Evolutionary conservation across 78 protist species (phyloP), one percentile per base, ranked within the genome.

Genomic region (Speleostelium caveatum): DNA sequence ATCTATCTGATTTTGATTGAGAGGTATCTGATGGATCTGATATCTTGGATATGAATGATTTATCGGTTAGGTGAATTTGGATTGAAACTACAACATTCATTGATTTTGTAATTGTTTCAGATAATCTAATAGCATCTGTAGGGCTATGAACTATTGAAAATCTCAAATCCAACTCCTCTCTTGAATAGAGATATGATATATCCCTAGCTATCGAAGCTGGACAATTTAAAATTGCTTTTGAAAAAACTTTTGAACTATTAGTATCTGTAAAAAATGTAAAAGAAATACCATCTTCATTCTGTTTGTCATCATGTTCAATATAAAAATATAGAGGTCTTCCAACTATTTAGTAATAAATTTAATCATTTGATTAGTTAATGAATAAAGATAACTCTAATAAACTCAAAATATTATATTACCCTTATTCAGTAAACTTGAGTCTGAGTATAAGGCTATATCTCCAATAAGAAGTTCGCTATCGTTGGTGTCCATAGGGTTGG

Each of bases 51-150:
- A 22, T 28, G 58, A 83, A 83, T 83, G 90, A 39, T 24, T 53
- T 33, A 10, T 39, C 35, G 16, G 17, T 83, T 60, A 83, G 36
- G 69, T 83, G 69, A 3, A 83, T 72, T 41, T 83, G 90, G 3
- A 83, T 59, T 41, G 90, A 55, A n/a, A 78, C 3, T 26, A 67
- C 22, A 8, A 35, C 53, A 45, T 45, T 45, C 10, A 10, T 10
- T 14, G 53, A 45, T 45, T 45, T 45, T 10, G 6, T 45, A 14
- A 14, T 10, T 14, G 6, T 14, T 14, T 45, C 53, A 45, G n/a
- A 14, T 45, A 45, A 45, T 14, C 10, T 45, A 6, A 45, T 14
- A 14, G 53, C n/a, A n/a, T n/a, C n/a, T n/a, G n/a, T n/a, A n/a
- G n/a, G n/a, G n/a, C n/a, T n/a, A n/a, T n/a, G n/a, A n/a, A n/a